Percentiles rank a stretch among this genome's conserved stretches.
Conservation (phyloP, 164 flowering plant genomes). For the Chloranthus sessilifolius region DNA sequence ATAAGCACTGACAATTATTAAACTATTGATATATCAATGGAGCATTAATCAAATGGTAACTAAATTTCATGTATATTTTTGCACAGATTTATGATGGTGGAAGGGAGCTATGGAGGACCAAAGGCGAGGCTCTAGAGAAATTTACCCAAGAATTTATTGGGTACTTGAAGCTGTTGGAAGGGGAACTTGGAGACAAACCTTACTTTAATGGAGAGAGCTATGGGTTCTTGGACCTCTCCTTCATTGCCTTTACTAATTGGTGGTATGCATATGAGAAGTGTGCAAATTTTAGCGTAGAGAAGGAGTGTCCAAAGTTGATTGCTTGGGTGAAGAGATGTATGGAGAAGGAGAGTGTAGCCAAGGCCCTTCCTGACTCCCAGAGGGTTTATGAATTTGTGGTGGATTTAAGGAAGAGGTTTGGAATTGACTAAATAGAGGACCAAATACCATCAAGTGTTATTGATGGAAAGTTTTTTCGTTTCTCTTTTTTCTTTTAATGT, state of each 20-base stretch:
- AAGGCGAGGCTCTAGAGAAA: conserved; percentile 14
- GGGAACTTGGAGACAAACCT: conserved; percentile 14
- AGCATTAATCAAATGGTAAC: no score
- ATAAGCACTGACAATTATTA: no score
- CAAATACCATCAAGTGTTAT: no score
- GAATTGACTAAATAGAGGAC: not conserved
- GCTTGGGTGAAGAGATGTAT: conserved; percentile 6
- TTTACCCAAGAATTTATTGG: conserved; percentile 11
- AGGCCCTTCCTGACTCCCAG: not conserved
- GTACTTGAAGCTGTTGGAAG: conserved; percentile 15
- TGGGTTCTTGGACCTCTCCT: conserved; percentile 14
- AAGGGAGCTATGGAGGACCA: conserved; percentile 2
- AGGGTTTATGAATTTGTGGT: not conserved
- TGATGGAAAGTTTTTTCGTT: not conserved
- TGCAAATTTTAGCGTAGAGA: conserved; percentile 15
- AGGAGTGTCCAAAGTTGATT: conserved; percentile 9
- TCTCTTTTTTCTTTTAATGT: not conserved
- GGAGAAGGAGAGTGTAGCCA: not conserved
- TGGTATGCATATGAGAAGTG: conserved; percentile 8
- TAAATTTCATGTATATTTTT: no score
- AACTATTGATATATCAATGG: no score
- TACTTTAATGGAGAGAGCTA: conserved; percentile 16
- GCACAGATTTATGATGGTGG: conserved; percentile 4
- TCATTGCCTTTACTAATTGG: conserved; percentile 9
- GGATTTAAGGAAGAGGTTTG: not conserved